Base-by-base conservation (phyloP, 1,284 basidiomycete genomes). In the Austroboletus niveus region DNA sequence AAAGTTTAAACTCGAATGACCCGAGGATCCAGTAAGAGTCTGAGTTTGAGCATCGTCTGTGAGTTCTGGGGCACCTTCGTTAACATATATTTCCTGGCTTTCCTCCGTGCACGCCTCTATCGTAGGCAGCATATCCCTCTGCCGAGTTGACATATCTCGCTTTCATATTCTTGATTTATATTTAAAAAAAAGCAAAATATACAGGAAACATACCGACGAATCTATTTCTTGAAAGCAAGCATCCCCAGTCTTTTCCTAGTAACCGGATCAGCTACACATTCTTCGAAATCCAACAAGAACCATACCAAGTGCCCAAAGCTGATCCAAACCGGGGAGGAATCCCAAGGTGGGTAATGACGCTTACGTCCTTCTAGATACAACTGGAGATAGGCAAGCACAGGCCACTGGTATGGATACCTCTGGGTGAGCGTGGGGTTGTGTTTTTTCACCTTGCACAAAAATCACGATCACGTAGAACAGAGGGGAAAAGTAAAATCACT, bases 311-410 rank as follows among this genome's bases (percentile, higher is more conserved):
- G 27, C 0, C 56, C 45, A n/a, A 43, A 62, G 1, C 56, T 45
- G 4, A 48, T n/a, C 43, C 50, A 63, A 6, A 65, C 40, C 0
- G 61, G 36, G 36, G 14, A 15, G 36, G 36, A 20, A 39, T 5
- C 27, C 5, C 4, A 5, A 27, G 5, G 27, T 27, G 4, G 27
- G 27, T 4, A 8, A 27, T 27, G 11, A 10, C 35, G 17, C 42
- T 38, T 38, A 8, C 27, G 27, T 27, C 27, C 10, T 17, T 27
- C 7, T 34, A 61, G 38, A 30, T 66, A 59, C 9, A 56, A 20
- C 14, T 55, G 60, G 1, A 61, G 39, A 42, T 68, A 68, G 11
- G 51, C 48, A 10, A 67, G 14, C 3, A 65, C 50, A 3, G 52
- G 53, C 61, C 62, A 63, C 0, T 40, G 44, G n/a, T 60, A 45